Conservation (phyloP, 1,139 yeast species). For the Torulaspora pretoriensis region DNA sequence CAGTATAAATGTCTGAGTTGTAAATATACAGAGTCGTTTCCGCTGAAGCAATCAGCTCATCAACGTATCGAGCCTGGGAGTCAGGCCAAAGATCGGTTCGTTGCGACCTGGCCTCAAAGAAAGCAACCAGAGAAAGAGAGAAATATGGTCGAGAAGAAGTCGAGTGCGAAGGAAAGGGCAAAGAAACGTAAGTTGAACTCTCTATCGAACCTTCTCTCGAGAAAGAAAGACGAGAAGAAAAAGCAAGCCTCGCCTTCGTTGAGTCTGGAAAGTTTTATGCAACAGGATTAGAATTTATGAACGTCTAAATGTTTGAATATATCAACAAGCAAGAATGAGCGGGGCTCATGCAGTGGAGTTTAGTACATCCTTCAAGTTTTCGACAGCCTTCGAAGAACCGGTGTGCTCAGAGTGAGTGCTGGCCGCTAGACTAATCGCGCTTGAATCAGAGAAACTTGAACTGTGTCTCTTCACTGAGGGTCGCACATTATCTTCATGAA, state of each 20-base stretch:
- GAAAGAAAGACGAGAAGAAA: slow-evolving; percentile 43
- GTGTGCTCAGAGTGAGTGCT: slow-evolving; percentile 6
- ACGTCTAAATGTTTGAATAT: slow-evolving; percentile 1
- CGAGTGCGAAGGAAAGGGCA: slow-evolving; percentile 39
- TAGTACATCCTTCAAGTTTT: slow-evolving; percentile 10
- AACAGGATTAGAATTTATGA: slow-evolving; percentile 5
- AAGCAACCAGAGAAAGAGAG: slow-evolving; percentile 25
- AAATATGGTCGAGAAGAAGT: slow-evolving; percentile 38
- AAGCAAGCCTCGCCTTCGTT: slow-evolving; percentile 38
- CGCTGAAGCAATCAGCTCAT: neutral
- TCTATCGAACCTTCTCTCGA: slow-evolving; percentile 39
- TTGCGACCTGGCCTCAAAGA: slow-evolving; percentile 27
- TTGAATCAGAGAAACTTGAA: slow-evolving; percentile 5
- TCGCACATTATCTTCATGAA: slow-evolving; percentile 7
- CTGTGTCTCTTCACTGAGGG: slow-evolving; percentile 7
- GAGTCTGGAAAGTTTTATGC: slow-evolving; percentile 50
- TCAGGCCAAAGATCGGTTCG: slow-evolving; percentile 12
- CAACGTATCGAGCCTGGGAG: neutral
- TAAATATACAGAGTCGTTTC: slow-evolving; percentile 20
- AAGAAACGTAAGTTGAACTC: slow-evolving; percentile 39
- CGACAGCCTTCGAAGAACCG: slow-evolving; percentile 13
- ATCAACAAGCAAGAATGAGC: slow-evolving; percentile 1
- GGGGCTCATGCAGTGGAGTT: slow-evolving; percentile 8
- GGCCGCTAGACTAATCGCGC: slow-evolving; percentile 5
- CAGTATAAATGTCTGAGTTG: slow-evolving; percentile 38